A percentile compares a stretch with the other conserved stretches of the same genome.
These are phyloP conservation scores for Draba incana DNA, from an alignment of 345 rosid species.

Conservation along the genomic window DNA sequence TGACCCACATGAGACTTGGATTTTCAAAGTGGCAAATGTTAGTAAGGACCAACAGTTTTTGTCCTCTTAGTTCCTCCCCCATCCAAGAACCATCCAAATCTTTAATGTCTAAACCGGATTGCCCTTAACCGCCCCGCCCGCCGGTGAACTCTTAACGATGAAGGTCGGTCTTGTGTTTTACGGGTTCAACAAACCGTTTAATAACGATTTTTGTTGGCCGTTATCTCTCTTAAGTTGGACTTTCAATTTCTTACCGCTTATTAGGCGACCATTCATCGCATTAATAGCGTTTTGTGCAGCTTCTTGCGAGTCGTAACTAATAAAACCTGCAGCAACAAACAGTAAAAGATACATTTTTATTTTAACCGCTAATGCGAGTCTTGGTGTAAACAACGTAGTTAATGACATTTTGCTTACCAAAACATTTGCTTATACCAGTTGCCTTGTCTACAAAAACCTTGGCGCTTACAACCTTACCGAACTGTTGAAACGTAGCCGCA, in stretches of 20 bases:
- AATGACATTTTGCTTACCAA: slow-evolving; percentile 58
- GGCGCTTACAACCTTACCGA: slow-evolving; percentile 86
- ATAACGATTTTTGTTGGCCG: slow-evolving; percentile 44
- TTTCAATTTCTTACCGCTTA: slow-evolving; percentile 96
- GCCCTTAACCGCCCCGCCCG: slow-evolving; percentile 25
- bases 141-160: slow-evolving; percentile 26
- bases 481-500: slow-evolving; percentile 71
- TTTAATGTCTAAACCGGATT: slow-evolving; percentile 34
- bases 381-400: not conserved
- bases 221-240: slow-evolving; percentile 97
- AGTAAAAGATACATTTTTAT: not conserved
- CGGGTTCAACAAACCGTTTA: slow-evolving; percentile 24
- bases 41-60: not conserved
- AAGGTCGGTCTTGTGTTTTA: slow-evolving; percentile 23
- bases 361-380: not conserved
- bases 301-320: slow-evolving; percentile 80
- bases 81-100: slow-evolving; percentile 20
- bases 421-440: slow-evolving; percentile 95
- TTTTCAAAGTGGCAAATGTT: slow-evolving; percentile 23
- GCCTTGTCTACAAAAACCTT: slow-evolving; percentile 92
- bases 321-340: slow-evolving; percentile 68
- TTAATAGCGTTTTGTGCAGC: slow-evolving; percentile 86
- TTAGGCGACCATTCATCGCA: slow-evolving; percentile 82
- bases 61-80: not conserved
- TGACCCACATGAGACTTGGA: slow-evolving; percentile 20